Evolutionary conservation across 148 eudicot species (phyloP).

Genomic region (Rhododendron ovatum): DNA sequence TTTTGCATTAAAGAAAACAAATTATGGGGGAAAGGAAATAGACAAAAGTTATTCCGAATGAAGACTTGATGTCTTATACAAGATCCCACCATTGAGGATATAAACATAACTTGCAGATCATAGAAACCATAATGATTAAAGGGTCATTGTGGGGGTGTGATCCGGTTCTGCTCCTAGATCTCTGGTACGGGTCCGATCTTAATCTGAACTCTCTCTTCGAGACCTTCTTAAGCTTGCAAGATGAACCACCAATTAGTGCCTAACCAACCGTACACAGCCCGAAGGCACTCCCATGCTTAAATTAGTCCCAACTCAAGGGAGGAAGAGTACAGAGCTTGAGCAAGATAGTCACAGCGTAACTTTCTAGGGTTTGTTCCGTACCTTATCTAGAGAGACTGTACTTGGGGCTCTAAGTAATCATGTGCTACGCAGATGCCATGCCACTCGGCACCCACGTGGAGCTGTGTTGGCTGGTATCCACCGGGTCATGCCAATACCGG

Average conservation of each 20-base stretch:
- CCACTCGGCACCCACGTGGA: background rate
- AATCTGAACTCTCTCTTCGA: background rate
- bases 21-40: background rate
- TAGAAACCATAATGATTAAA: background rate
- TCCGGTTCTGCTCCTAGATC: background rate
- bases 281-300: background rate
- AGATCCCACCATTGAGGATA: background rate
- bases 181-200: background rate
- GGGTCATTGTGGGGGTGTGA: background rate
- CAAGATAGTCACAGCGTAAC: background rate
- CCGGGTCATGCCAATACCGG: background rate
- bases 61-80: background rate
- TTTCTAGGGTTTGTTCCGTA: background rate
- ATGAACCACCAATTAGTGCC: background rate
- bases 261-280: background rate
- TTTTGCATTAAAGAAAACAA: background rate
- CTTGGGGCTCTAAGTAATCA: background rate
- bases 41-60: background rate
- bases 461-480: background rate
- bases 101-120: background rate
- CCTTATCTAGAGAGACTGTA: background rate
- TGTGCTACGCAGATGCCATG: background rate
- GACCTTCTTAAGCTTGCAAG: background rate
- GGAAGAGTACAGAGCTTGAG: background rate
- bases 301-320: background rate